Evolutionary conservation across 768 basidiomycete species (phyloP).

Genomic region (Serendipita sp.): DNA sequence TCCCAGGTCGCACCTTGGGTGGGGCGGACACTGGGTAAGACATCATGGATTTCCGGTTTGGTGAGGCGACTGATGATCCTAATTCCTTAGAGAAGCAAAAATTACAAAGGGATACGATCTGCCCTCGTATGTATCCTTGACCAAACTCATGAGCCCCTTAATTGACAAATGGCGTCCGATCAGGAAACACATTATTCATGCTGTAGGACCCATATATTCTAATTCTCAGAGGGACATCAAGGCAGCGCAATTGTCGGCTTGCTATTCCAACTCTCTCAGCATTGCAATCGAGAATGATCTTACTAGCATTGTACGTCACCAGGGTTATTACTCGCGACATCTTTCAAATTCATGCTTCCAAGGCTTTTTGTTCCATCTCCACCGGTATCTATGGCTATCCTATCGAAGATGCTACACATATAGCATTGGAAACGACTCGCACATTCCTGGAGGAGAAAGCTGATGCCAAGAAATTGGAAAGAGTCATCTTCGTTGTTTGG

Average conservation of each 20-base stretch:
- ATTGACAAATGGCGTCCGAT: neutral
- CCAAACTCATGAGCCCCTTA: too few species aligned
- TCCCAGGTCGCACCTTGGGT: constrained; percentile 42
- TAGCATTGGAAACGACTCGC: constrained; percentile 47
- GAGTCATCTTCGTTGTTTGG: constrained; percentile 64
- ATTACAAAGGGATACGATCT: constrained; percentile 64
- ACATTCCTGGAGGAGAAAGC: constrained; percentile 38
- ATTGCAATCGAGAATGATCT: constrained; percentile 44
- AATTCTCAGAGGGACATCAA: constrained; percentile 25
- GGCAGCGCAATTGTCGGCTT: constrained; percentile 44
- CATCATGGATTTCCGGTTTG: neutral
- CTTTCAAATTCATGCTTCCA: neutral
- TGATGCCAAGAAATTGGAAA: constrained; percentile 35
- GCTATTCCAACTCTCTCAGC: constrained; percentile 49
- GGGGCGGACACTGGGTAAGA: constrained; percentile 46
- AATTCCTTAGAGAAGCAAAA: constrained; percentile 35
- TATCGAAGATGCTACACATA: constrained; percentile 49
- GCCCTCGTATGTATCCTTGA: constrained; percentile 42
- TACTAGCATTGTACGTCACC: constrained; percentile 41
- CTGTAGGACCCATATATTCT: constrained; percentile 64
- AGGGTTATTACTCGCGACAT: neutral
- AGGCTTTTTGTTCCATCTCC: constrained; percentile 75
- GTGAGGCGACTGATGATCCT: neutral
- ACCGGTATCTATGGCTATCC: constrained; percentile 73
- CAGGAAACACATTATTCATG: constrained; percentile 64